Evolutionary conservation across 75 land plant species (phyloP).

Genomic region (Picea glauca): DNA sequence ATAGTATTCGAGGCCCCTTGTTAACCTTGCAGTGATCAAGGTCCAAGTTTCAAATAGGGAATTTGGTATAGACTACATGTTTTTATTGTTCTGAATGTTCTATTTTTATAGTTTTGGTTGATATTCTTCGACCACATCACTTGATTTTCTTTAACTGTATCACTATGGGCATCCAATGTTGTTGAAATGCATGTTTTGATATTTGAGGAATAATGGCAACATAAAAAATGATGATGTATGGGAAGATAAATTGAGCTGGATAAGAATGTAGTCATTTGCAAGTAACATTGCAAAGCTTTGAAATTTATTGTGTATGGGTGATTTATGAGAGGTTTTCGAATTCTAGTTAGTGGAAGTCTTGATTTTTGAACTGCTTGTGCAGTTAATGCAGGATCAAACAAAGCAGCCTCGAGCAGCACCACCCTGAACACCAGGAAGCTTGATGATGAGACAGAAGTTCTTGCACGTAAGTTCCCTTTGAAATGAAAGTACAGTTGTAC

Average conservation of each 20-base stretch:
- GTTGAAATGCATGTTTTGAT: too few species aligned
- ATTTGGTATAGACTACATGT: too few species aligned
- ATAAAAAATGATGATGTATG: background rate
- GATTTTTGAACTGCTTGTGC: background rate
- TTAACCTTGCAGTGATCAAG: too few species aligned
- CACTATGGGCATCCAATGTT: too few species aligned
- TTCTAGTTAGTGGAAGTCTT: background rate
- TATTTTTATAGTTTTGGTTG: too few species aligned
- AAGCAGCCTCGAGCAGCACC: conserved; percentile 90
- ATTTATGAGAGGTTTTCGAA: too few species aligned
- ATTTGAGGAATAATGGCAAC: background rate
- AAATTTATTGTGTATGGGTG: background rate
- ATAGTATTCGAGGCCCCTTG: too few species aligned
- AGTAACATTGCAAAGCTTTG: background rate
- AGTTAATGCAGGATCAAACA: conserved; percentile 94
- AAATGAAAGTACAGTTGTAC: too few species aligned
- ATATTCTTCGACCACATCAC: too few species aligned
- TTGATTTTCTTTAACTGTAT: too few species aligned
- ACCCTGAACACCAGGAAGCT: conserved; percentile 90
- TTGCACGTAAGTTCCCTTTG: conserved; percentile 65
- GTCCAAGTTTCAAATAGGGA: too few species aligned
- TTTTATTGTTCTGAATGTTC: too few species aligned
- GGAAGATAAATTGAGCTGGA: background rate
- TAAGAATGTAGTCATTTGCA: background rate
- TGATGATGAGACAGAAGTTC: conserved; percentile 94